Evolutionary conservation across 176 grass and related monocot genomes (phyloP).

Genomic region (Lolium perenne): DNA sequence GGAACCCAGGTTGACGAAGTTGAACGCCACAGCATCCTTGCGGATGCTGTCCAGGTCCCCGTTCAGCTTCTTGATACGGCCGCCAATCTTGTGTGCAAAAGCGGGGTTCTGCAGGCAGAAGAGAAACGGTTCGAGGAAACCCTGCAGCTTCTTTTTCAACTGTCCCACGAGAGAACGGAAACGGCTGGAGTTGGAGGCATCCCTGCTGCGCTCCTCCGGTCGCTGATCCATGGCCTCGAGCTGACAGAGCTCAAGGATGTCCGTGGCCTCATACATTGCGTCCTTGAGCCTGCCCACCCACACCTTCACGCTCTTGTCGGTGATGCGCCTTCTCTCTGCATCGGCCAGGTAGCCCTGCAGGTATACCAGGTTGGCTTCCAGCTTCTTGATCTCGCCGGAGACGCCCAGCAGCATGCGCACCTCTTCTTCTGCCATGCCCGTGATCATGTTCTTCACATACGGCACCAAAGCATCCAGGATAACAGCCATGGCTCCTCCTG

Average conservation of each 20-base stretch:
- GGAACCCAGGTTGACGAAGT: background rate
- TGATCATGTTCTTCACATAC: background rate
- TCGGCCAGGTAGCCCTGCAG: background rate
- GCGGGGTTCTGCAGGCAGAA: background rate
- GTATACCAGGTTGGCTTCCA: background rate
- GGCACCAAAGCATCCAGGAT: slow-evolving; percentile 17
- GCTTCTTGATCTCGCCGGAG: background rate
- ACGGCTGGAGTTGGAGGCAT: background rate
- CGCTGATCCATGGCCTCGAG: background rate
- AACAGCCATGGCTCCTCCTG: slow-evolving; percentile 16
- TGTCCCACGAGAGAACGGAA: background rate
- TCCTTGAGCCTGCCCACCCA: slow-evolving; percentile 9
- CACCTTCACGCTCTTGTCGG: background rate
- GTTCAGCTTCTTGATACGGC: slow-evolving; percentile 1
- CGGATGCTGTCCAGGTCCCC: background rate
- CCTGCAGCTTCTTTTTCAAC: slow-evolving; percentile 4
- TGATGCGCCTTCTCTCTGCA: slow-evolving; percentile 1
- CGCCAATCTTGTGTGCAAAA: background rate
- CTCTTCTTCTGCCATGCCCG: background rate
- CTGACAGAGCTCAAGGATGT: slow-evolving; percentile 20
- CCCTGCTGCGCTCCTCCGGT: background rate
- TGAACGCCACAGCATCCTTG: background rate
- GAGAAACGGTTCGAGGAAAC: background rate
- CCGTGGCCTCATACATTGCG: slow-evolving; percentile 7
- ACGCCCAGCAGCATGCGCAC: background rate